Conservation (phyloP, 2,329 filamentous ascomycete species). For the Exophiala phaeomuriformis region DNA sequence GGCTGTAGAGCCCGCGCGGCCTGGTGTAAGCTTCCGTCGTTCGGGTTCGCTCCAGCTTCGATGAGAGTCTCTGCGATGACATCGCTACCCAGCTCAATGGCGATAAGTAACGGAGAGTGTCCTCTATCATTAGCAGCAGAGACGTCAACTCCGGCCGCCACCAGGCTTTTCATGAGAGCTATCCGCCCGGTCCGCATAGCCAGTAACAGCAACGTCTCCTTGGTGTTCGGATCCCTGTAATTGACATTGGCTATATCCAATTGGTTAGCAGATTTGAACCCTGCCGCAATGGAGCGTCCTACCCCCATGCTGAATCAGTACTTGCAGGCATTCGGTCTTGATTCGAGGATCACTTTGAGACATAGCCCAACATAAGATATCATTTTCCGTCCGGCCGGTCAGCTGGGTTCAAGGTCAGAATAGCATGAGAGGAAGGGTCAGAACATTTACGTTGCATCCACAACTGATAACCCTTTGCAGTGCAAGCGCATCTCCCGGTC, state of each 20-base stretch:
- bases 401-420: background rate
- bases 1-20: constrained; percentile 55
- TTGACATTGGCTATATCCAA: background rate
- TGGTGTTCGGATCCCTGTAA: background rate
- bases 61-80: background rate
- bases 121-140: background rate
- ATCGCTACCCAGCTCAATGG: background rate
- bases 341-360: background rate
- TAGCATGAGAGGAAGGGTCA: background rate
- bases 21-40: constrained; percentile 62
- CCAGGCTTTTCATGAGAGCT: background rate
- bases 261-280: background rate
- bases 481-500: background rate
- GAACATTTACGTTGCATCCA: background rate
- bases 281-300: background rate
- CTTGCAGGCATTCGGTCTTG: constrained; percentile 1
- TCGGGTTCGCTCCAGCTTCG: constrained; percentile 48
- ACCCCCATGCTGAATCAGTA: constrained; percentile 1
- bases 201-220: background rate
- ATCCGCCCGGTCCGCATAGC: background rate
- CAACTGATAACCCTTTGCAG: background rate
- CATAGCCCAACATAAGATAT: background rate
- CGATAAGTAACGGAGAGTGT: background rate
- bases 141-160: background rate
- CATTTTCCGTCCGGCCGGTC: background rate